A percentile compares a stretch with the other conserved stretches of the same genome.
These are phyloP conservation scores for Melastoma candidum DNA, from an alignment of 441 rosid genomes.

Conservation along the genomic window DNA sequence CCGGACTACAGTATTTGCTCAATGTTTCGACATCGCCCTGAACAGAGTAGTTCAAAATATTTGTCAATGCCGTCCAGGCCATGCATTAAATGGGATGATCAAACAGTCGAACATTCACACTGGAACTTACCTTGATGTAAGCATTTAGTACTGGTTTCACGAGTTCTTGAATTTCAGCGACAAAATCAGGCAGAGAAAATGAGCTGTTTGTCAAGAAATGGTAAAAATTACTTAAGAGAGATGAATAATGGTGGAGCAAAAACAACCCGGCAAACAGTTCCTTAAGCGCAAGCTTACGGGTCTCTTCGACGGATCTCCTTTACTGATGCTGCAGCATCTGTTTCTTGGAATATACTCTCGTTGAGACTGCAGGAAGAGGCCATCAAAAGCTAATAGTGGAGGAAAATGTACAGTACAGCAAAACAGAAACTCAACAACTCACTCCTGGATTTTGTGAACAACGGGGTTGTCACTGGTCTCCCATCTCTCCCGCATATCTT, in stretches of 20 bases:
- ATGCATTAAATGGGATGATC: no score
- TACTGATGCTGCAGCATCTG: conserved; percentile 74
- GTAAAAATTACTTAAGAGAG: not conserved
- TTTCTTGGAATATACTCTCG: conserved; percentile 75
- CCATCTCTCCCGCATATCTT: conserved; percentile 88
- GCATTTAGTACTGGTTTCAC: conserved; percentile 75
- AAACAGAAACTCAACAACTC: conserved; percentile 14
- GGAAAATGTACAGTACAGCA: not conserved
- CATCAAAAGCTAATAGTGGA: conserved; percentile 1
- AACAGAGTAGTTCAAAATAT: conserved; percentile 1
- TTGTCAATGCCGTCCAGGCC: no score
- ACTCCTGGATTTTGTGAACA: conserved; percentile 97
- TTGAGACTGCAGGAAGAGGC: conserved; percentile 42
- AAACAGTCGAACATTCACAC: no score
- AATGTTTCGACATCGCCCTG: conserved; percentile 68
- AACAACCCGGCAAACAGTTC: conserved; percentile 4
- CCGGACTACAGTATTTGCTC: conserved; percentile 76
- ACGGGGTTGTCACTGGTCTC: conserved; percentile 89
- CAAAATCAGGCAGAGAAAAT: conserved; percentile 84
- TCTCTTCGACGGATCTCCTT: conserved; percentile 83
- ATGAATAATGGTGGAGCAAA: no score
- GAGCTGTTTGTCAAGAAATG: conserved; percentile 29
- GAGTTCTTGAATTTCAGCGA: conserved; percentile 78
- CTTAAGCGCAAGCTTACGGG: conserved; percentile 47
- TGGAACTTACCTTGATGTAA: conserved; percentile 47